Percentiles rank a stretch among this genome's conserved stretches.
Conservation (phyloP, 352 stramenopile species). For the Pythium aristosporum region DNA sequence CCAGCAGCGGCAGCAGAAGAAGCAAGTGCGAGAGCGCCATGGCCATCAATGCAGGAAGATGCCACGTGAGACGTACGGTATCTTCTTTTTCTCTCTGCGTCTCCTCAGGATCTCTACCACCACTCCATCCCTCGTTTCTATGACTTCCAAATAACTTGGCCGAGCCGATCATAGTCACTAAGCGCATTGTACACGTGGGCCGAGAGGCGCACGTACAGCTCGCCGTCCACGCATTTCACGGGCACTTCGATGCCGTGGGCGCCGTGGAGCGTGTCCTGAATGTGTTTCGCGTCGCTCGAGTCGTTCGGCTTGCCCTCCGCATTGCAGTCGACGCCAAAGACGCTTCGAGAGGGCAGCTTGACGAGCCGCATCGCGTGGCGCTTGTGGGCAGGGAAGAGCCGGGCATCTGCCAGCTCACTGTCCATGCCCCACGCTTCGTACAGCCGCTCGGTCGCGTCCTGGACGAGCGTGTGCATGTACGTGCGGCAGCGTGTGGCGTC, state of each 20-base stretch:
- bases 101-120: not conserved
- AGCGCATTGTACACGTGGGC: constrained; percentile 92
- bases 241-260: constrained; percentile 87
- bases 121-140: not conserved
- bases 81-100: constrained; percentile 2
- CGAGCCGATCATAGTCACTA: constrained; percentile 80
- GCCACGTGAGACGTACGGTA: not conserved
- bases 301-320: constrained; percentile 30
- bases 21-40: not conserved
- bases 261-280: constrained; percentile 90
- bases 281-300: constrained; percentile 86
- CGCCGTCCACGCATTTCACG: constrained; percentile 89
- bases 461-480: constrained; percentile 66
- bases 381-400: constrained; percentile 51
- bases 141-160: constrained; percentile 9
- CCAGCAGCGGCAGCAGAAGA: not conserved
- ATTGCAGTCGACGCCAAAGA: constrained; percentile 49
- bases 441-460: constrained; percentile 59
- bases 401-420: constrained; percentile 33
- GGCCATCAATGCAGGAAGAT: not conserved
- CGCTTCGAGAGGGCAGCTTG: constrained; percentile 44
- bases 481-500: constrained; percentile 38
- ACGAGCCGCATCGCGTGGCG: constrained; percentile 77
- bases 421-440: constrained; percentile 59
- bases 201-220: constrained; percentile 89